Conservation (phyloP, 2,329 filamentous ascomycete species). For the Knufia petricola region DNA sequence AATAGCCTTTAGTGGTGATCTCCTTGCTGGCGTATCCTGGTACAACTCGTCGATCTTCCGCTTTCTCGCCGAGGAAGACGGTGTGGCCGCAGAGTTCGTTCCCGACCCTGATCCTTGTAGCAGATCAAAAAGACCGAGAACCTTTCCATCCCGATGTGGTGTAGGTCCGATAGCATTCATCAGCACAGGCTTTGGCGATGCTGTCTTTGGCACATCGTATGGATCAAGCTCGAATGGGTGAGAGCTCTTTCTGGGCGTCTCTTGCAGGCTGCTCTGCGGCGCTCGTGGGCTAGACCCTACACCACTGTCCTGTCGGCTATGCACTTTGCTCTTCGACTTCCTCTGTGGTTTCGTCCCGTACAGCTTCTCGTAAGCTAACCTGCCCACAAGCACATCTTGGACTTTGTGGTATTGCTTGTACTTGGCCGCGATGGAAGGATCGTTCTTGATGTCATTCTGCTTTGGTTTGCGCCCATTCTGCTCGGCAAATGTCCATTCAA, state of each 20-base stretch:
- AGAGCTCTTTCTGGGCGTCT: constrained; percentile 29
- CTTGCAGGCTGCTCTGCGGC: constrained; percentile 5
- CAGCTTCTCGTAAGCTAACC: constrained; percentile 24
- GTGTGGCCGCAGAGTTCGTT: constrained; percentile 25
- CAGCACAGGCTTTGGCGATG: constrained; percentile 26
- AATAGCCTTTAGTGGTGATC: constrained; percentile 10
- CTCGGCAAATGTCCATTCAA: constrained; percentile 37
- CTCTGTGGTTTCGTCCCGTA: constrained; percentile 26
- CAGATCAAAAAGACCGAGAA: constrained; percentile 40
- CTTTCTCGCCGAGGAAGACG: constrained; percentile 20
- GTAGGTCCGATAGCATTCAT: constrained; percentile 38
- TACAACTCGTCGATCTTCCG: constrained; percentile 14
- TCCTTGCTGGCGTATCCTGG: constrained; percentile 2
- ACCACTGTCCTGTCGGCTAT: constrained; percentile 16
- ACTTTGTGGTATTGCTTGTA: constrained; percentile 40
- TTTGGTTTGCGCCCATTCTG: constrained; percentile 37
- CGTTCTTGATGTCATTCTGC: constrained; percentile 39
- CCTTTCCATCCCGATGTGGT: constrained; percentile 40
- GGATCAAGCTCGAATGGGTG: constrained; percentile 36
- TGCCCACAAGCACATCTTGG: constrained; percentile 26
- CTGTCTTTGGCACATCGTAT: constrained; percentile 34
- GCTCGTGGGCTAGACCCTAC: constrained; percentile 14
- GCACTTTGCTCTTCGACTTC: background rate
- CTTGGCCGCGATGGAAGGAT: constrained; percentile 36
- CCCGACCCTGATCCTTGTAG: constrained; percentile 33